Base-by-base conservation (phyloP, 257 asterid genomes). In the Coffea canephora region DNA sequence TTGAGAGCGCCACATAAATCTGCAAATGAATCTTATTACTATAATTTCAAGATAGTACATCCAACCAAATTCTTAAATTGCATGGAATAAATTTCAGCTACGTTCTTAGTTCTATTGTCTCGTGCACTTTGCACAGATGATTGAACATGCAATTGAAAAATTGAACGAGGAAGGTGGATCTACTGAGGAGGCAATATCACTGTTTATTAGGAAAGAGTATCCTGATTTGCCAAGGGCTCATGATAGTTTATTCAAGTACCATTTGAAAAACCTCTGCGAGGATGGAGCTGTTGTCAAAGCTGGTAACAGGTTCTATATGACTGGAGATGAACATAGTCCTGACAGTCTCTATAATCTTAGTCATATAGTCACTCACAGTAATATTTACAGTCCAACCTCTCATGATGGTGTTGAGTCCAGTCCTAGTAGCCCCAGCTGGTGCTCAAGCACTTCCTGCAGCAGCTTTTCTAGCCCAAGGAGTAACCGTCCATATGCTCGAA, bases 161-260 rank as follows among this genome's bases (percentile, higher is more conserved):
- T 75, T 93, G 87, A 87, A 87, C 16, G 86, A 89, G 87, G 83
- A 81, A 69, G 72, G 82, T 41, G 95, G 92, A 76, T 90, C 94
- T 43, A 86, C 83, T 27, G 88, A 86, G 84, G 89, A 87, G 67
- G 78, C 89, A 25, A 90, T 90, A 83, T 91, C 91, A 15, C 76
- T 75, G 79, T 87, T 82, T 72, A 83, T 93, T 10, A 73, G 73
- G 65, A 82, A 79, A 27, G 85, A 74, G 55, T 85, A 90, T 54
- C 49, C 77, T 6, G 82, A 84, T 73, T 79, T 93, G 85, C 95
- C 97, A 15, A 79, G 81, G 89, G 94, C 89, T 0, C 97, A 93
- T 83, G 57, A 81, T 21, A 64, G 74, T 12, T 79, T 91, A 4
- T 80, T 93, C 74, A 84, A 85, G 65, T 88, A 84, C 78, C 94